Percentiles rank a stretch among this genome's conserved stretches.
Conservation (phyloP, 1,139 yeast genomes). For the Geotrichum klebahnii region DNA sequence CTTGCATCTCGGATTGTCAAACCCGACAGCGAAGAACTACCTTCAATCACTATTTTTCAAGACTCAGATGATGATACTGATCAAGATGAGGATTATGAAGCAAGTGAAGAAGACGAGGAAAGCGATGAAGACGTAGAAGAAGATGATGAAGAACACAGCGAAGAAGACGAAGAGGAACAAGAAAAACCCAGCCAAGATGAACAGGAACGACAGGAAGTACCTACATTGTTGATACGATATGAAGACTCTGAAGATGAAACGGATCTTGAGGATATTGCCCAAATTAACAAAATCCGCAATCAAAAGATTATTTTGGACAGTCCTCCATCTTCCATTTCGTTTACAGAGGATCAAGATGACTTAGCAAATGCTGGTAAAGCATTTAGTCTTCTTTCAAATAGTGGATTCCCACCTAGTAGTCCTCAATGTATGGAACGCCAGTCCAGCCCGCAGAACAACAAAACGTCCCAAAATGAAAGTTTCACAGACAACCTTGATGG, state of each 20-base stretch:
- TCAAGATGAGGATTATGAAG: constrained; percentile 9
- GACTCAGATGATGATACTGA: constrained; percentile 6
- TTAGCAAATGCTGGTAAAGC: neutral
- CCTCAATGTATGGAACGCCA: neutral
- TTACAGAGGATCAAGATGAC: constrained; percentile 1
- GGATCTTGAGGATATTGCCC: constrained; percentile 11
- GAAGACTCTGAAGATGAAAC: constrained; percentile 7
- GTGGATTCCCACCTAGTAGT: constrained; percentile 14
- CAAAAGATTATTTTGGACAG: constrained; percentile 2
- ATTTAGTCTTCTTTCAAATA: constrained; percentile 3
- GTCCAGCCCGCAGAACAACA: neutral
- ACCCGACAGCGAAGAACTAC: neutral
- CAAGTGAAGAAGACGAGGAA: constrained; percentile 4
- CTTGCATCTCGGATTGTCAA: constrained; percentile 13
- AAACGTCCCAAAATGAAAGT: neutral
- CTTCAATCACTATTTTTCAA: neutral
- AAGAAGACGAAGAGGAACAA: neutral
- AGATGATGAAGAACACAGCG: constrained; percentile 2
- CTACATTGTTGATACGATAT: neutral
- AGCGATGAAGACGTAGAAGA: neutral
- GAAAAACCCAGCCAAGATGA: neutral
- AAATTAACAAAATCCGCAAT: constrained; percentile 7
- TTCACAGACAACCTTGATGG: neutral
- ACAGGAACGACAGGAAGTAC: neutral
- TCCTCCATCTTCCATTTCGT: constrained; percentile 2